A percentile compares a stretch with the other conserved stretches of the same genome.
phyloP scores from a whole-genome alignment of 1,284 basidiomycete genomes.

The Chondrostereum purpureum region DNA sequence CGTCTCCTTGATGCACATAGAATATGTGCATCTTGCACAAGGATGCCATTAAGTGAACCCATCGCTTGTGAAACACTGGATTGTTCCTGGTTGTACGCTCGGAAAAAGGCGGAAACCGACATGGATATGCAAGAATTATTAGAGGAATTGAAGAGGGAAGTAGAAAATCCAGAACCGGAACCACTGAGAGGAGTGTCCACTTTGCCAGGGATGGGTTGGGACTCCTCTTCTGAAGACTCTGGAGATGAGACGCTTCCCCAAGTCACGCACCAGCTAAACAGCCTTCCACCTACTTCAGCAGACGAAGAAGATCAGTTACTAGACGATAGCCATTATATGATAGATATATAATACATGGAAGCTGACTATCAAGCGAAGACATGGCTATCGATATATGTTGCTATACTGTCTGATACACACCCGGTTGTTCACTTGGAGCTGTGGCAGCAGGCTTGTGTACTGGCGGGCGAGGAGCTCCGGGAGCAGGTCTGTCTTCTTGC shows the following conservation, averaged over 20 bases:
- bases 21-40: constrained; percentile 69
- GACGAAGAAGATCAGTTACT: background rate
- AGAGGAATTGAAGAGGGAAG: constrained; percentile 22
- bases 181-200: too few species aligned
- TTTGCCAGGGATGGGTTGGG: too few species aligned
- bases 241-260: background rate
- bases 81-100: constrained; percentile 76
- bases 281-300: background rate
- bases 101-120: constrained; percentile 60
- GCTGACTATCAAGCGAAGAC: too few species aligned
- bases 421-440: constrained; percentile 28
- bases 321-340: background rate
- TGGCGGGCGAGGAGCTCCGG: too few species aligned
- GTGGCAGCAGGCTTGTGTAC: constrained; percentile 24
- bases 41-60: constrained; percentile 48
- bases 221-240: background rate
- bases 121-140: constrained; percentile 34
- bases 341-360: too few species aligned
- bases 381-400: too few species aligned
- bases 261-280: background rate
- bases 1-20: constrained; percentile 52
- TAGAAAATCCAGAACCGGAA: too few species aligned
- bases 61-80: constrained; percentile 78
- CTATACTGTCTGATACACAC: constrained; percentile 50
- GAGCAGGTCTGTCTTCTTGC: constrained; percentile 33